Base-by-base conservation (phyloP, 2,329 filamentous ascomycete genomes). In the Aspergillus glaucus region DNA sequence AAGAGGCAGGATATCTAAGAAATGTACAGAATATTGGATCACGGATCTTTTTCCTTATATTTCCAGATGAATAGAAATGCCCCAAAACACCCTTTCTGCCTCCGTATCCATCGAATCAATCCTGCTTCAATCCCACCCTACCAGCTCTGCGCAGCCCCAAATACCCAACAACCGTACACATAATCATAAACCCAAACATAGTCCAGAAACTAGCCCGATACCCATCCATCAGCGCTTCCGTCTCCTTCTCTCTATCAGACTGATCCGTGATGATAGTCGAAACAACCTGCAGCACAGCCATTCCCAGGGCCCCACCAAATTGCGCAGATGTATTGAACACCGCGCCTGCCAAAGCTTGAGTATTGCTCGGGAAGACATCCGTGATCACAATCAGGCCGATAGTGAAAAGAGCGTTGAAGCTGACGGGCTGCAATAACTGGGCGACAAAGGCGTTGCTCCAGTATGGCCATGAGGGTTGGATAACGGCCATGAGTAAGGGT, bases 301-400 rank as follows among this genome's bases (percentile, higher is more conserved):
- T 58, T 0, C 78, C 79, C 1, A 82, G 66, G 0, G 75, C 72
- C 15, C 72, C 75, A 0, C 80, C 80, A 47, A 84, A 76, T 52
- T 84, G 79, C 0, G 73, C 66, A 0, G 77, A 68, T 0, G 79
- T 81, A 51, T 81, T 82, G 61, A 84, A 84, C 0, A 85, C 80
- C 0, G 78, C 80, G 0, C 81, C 82, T 0, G 79, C 80, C 0
- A 85, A 65, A 0, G 77, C 78, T 49, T 84, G 80, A 1, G 73
- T 81, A 7, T 79, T 30, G 9, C 46, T 42, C 2, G 50, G 44
- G 10, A 54, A 50, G 4, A 44, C 46, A 9, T 55, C 50, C 1
- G 54, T 51, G 39, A 56, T 55, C 3, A 61, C 42, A 3, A 56
- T 55, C 4, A 52, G 43, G 1, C 50, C 48, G 10, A 55, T 42